Evolutionary conservation across 2,329 filamentous ascomycete species (phyloP).

Genomic region (Fusarium denticulatum): DNA sequence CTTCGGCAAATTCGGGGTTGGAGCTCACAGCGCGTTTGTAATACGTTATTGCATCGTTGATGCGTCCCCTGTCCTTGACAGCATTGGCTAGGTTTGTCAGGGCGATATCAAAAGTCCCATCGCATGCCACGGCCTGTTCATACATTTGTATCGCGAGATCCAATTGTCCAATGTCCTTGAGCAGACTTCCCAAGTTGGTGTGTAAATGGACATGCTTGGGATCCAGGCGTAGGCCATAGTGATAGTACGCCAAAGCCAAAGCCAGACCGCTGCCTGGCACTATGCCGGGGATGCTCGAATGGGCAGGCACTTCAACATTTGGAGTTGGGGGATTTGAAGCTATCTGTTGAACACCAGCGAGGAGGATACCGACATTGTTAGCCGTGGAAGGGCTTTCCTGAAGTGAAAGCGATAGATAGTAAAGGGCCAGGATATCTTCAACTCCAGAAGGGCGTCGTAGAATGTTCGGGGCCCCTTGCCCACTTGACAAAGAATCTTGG

Average conservation of each 20-base stretch:
- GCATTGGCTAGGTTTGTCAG: slow-evolving; percentile 96
- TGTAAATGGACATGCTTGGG: slow-evolving; percentile 93
- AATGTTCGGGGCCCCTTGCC: slow-evolving; percentile 63
- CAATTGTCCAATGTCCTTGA: slow-evolving; percentile 96
- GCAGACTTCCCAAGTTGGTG: slow-evolving; percentile 91
- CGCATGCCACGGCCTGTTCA: slow-evolving; percentile 90
- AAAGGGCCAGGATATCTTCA: slow-evolving; percentile 90
- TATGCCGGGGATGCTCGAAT: slow-evolving; percentile 76
- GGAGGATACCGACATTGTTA: slow-evolving; percentile 95
- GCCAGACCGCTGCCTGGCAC: slow-evolving; percentile 86
- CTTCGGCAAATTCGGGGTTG: slow-evolving; percentile 97
- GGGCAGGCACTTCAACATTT: slow-evolving; percentile 24
- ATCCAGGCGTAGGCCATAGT: slow-evolving; percentile 90
- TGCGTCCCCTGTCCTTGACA: slow-evolving; percentile 93
- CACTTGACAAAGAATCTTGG: slow-evolving; percentile 91
- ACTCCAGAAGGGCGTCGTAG: slow-evolving; percentile 77
- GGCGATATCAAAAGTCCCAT: slow-evolving; percentile 95
- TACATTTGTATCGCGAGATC: slow-evolving; percentile 96
- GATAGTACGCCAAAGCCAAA: slow-evolving; percentile 91
- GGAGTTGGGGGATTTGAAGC: slow-evolving; percentile 45
- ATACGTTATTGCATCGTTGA: slow-evolving; percentile 90
- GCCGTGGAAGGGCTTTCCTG: slow-evolving; percentile 97
- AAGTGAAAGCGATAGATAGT: slow-evolving; percentile 92
- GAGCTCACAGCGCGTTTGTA: slow-evolving; percentile 89
- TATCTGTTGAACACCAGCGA: slow-evolving; percentile 89